phyloP scores from a whole-genome alignment of 306 rosid genomes.

The Pachyrhizus erosus region DNA sequence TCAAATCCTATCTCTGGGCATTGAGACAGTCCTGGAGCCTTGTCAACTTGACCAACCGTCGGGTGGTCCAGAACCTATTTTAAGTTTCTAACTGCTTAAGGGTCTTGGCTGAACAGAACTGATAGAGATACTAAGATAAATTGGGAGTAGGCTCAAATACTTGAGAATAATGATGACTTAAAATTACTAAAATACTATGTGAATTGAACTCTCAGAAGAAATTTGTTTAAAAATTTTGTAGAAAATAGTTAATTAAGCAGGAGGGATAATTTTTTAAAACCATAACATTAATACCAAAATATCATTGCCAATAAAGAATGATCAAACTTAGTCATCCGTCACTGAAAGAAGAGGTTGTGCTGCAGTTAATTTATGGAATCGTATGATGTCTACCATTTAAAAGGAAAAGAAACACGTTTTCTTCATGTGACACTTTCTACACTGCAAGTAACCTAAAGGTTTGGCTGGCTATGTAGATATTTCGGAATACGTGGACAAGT shows the following conservation, averaged over 20 bases:
- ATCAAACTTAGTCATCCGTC: not conserved
- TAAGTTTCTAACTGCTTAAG: not conserved
- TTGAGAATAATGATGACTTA: not conserved
- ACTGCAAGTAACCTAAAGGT: not conserved
- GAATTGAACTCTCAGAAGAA: not conserved
- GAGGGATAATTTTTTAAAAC: not conserved
- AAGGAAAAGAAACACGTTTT: not conserved
- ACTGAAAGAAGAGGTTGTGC: not conserved
- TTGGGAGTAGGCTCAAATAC: not conserved
- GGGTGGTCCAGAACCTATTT: conserved; percentile 12
- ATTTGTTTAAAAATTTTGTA: not conserved
- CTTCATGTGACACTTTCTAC: not conserved
- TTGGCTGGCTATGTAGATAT: not conserved
- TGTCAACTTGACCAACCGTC: not conserved
- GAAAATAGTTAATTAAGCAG: not conserved
- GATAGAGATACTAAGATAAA: not conserved
- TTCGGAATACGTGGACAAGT: not conserved
- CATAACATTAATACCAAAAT: not conserved
- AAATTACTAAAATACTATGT: not conserved
- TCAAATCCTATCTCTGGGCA: not conserved
- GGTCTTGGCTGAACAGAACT: not conserved
- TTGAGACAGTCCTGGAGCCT: not conserved
- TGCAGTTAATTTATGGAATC: not conserved
- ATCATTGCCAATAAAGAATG: not conserved
- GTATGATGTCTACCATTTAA: not conserved